These are phyloP conservation scores for Chytridium lagenaria DNA, from an alignment of 371 early-diverging fungal genomes.

Conservation along the genomic window DNA sequence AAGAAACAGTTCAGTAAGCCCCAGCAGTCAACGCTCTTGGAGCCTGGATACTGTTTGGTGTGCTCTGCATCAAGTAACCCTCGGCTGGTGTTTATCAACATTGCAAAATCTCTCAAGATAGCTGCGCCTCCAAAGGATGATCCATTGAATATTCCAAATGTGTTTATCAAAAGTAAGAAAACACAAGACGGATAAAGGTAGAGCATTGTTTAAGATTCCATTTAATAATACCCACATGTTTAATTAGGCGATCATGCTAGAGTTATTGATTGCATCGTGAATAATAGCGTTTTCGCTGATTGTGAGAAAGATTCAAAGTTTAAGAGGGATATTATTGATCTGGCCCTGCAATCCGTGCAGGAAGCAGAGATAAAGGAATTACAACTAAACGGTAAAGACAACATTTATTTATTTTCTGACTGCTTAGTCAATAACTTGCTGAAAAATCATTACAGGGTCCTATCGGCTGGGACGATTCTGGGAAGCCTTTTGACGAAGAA, in stretches of 20 bases:
- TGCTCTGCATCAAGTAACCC: background rate
- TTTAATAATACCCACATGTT: background rate
- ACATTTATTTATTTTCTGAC: background rate
- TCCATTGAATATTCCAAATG: slow-evolving; percentile 10
- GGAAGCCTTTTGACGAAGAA: too few species aligned
- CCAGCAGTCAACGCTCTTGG: background rate
- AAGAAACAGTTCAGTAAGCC: background rate
- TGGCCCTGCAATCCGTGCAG: background rate
- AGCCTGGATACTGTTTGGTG: background rate
- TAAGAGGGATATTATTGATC: background rate
- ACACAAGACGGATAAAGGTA: background rate
- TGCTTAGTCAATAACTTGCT: background rate
- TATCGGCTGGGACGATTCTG: background rate
- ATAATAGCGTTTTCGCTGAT: background rate
- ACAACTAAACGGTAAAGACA: background rate
- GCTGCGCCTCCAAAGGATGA: slow-evolving; percentile 5
- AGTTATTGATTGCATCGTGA: background rate
- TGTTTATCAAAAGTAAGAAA: background rate
- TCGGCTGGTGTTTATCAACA: background rate
- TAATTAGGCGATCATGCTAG: background rate
- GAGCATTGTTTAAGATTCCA: background rate
- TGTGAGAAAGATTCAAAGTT: background rate
- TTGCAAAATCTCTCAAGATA: background rate
- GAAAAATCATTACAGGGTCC: slow-evolving; percentile 8
- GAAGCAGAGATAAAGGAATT: background rate